Base-by-base conservation (phyloP, 2,329 filamentous ascomycete species). In the Phaeosphaeriaceae sp. region DNA sequence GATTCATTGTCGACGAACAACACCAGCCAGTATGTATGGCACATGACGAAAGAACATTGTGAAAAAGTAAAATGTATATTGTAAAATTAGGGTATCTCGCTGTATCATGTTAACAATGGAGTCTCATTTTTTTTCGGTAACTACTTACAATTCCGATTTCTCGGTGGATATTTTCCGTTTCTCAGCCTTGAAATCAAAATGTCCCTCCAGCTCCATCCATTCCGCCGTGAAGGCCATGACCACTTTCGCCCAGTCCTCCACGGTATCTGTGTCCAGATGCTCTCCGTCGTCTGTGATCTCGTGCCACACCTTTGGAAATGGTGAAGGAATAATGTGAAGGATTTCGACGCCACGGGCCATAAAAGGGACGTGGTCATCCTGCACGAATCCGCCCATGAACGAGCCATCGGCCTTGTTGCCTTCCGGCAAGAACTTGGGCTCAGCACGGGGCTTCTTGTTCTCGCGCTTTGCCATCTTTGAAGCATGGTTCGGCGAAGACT, bases 291-390 rank as follows among this genome's bases (percentile, higher is more conserved):
- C 95, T 0, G 88, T 81, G 65, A 93, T 88, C 1, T 84, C 89
- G 78, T 99, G 95, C 95, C 95, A 99, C 1, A 96, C 90, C 0
- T 67, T 56, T 1, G 94, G 93, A 72, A 98, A 98, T 0, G 90
- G 89, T 1, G 83, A 84, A 0, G 94, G 93, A 56, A 99, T 98
- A 31, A 99, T 79, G 77, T 99, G 95, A 53, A 99, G 77, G n/a
- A 98, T 85, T 31, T 96, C 90, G 0, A 99, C 94, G 1, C 95
- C 95, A 22, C 93, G 87, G 40, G 82, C 82, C 85, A 98, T 88
- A 72, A 99, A 99, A 0, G 95, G 95, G 6, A 97, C 79, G 73
- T 99, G 95, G 71, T 99, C 95, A 74, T 99, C 95, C 68, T 89
- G 83, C n/a, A 97, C 87, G 51, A 79, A 66, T 78, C 87, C 48